Base-by-base conservation (phyloP, 148 eudicot genomes). In the Nepenthes mirabilis region DNA sequence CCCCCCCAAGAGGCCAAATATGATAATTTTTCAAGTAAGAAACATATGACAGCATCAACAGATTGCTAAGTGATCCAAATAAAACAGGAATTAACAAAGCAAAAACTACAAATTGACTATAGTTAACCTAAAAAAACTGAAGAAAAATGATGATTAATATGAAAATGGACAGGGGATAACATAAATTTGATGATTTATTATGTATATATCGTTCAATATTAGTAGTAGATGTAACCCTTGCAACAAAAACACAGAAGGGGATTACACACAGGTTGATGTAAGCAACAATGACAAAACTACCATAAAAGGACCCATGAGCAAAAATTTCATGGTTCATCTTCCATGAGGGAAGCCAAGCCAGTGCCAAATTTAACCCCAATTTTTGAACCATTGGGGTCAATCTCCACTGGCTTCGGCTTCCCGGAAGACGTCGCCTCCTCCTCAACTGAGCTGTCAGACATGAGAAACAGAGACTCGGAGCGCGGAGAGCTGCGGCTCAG, bases 191-290 rank as follows among this genome's bases (percentile, higher is more conserved):
- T 23, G 23, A 23, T 23, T 23, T 23, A 23, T 23, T 23, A 23
- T 23, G 23, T 23, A 23, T 23, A 23, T 23, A 23, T 23, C 23
- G 23, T 23, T 23, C 23, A 23, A 23, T 0, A 23, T 23, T 23
- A 23, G 23, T 23, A 23, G 23, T 23, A 69, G 70, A 76, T 74
- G 67, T 62, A 67, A 71, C 84, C 87, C 87, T 70, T 79, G 48
- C 78, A 79, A 55, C 72, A 77, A 79, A 80, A 80, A 82, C 65
- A 48, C 35, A 69, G 73, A 70, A 74, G 79, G 83, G 83, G 56
- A 67, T 66, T 69, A 23, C 37, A 55, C 63, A 48, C 55, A 34
- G 56, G 57, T 63, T 43, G 61, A 57, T 69, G 53, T 55, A 62
- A 62, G 47, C 70, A 60, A 65, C 71, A 45, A 56, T 52, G 14